phyloP scores from a whole-genome alignment of 371 early-diverging fungal species.

The Saksenaea oblongispora region DNA sequence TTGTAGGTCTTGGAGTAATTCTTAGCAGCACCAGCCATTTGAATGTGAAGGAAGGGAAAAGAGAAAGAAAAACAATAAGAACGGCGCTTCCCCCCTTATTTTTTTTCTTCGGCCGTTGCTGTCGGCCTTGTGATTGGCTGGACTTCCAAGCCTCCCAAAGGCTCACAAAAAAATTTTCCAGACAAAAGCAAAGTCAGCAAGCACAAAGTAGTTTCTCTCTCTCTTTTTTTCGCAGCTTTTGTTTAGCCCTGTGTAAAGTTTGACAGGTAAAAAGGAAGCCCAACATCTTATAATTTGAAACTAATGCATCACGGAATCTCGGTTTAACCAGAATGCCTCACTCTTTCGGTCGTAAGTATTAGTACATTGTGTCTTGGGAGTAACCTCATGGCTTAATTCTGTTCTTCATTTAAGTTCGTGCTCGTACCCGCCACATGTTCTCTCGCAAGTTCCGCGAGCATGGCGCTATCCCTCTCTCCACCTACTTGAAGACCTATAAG shows the following conservation, averaged over 20 bases:
- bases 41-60: slow-evolving; percentile 8
- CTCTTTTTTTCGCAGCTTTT: slow-evolving; percentile 25
- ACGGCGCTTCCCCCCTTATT: background rate
- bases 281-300: background rate
- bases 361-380: background rate
- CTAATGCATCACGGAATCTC: background rate
- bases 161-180: slow-evolving; percentile 7
- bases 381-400: background rate
- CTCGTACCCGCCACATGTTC: slow-evolving; percentile 99
- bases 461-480: slow-evolving; percentile 92
- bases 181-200: slow-evolving; percentile 15
- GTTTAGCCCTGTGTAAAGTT: slow-evolving; percentile 23
- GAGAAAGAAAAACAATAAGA: slow-evolving; percentile 23
- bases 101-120: background rate
- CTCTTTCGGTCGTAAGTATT: slow-evolving; percentile 82
- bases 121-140: background rate
- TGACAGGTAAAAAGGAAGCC: slow-evolving; percentile 28
- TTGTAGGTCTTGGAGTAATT: slow-evolving; percentile 90
- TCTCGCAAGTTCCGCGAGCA: slow-evolving; percentile 95
- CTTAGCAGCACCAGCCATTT: slow-evolving; percentile 51
- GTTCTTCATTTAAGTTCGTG: slow-evolving; percentile 64
- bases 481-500: slow-evolving; percentile 97
- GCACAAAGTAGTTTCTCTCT: slow-evolving; percentile 18
- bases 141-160: background rate
- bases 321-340: slow-evolving; percentile 72